Percentiles rank a stretch among this genome's conserved stretches.
phyloP scores from a whole-genome alignment of 352 stramenopile genomes.

The Bremia lactucae region DNA sequence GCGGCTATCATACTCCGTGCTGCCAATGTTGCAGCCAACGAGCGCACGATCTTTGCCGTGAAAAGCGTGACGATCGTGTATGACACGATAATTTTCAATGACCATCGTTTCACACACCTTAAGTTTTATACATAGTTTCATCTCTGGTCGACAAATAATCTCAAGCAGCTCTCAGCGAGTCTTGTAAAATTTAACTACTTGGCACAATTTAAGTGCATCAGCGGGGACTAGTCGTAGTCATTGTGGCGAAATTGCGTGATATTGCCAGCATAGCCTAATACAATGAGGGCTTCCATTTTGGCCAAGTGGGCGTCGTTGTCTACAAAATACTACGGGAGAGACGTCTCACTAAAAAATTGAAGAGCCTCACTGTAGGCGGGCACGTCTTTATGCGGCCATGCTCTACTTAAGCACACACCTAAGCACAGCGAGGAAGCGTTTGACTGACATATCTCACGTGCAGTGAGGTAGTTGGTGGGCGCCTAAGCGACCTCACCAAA shows the following conservation, averaged over 20 bases:
- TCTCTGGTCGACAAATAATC: constrained; percentile 44
- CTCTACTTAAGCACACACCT: no score
- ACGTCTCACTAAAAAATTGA: constrained; percentile 52
- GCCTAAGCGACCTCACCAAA: no score
- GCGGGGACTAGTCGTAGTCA: constrained; percentile 74
- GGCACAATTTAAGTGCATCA: constrained; percentile 67
- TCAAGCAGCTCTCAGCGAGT: constrained; percentile 60
- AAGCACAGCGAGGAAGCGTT: no score
- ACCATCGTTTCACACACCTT: constrained; percentile 74
- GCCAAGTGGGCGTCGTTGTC: constrained; percentile 70
- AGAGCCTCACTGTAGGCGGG: no score
- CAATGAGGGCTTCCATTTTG: constrained; percentile 74
- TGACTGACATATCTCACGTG: no score
- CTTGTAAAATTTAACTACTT: constrained; percentile 63
- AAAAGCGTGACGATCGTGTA: constrained; percentile 77
- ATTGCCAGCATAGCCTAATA: constrained; percentile 56
- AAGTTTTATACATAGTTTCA: constrained; percentile 55
- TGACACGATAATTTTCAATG: constrained; percentile 82
- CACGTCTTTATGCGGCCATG: no score
- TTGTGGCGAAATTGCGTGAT: constrained; percentile 83
- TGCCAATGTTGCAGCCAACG: constrained; percentile 83
- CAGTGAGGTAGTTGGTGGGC: no score
- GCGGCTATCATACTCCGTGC: constrained; percentile 76
- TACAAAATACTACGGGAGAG: constrained; percentile 66
- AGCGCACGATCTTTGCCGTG: constrained; percentile 62